phyloP scores from a whole-genome alignment of 306 rosid genomes.

The Dalbergia oliveri region DNA sequence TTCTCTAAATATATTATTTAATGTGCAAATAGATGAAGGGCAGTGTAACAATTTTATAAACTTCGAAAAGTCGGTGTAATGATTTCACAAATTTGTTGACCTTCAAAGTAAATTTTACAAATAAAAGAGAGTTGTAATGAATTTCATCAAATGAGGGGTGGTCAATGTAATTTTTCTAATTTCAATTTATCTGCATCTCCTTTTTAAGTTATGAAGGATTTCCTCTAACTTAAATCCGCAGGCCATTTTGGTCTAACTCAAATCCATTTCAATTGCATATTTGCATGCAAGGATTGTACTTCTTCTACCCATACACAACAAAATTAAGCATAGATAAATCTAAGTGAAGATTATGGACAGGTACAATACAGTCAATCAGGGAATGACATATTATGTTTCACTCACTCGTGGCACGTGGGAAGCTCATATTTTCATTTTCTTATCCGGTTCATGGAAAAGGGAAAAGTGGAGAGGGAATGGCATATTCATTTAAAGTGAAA shows the following conservation, averaged over 20 bases:
- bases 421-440: slow-evolving; percentile 27
- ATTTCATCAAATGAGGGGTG: too few species aligned
- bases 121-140: too few species aligned
- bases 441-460: slow-evolving; percentile 17
- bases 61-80: too few species aligned
- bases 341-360: neutral
- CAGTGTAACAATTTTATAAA: too few species aligned
- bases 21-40: too few species aligned
- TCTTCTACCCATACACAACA: neutral
- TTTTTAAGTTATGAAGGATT: slow-evolving; percentile 13
- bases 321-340: neutral
- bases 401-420: neutral
- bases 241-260: neutral
- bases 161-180: too few species aligned
- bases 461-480: slow-evolving; percentile 22
- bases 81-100: too few species aligned
- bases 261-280: neutral
- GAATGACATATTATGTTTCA: neutral
- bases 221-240: neutral
- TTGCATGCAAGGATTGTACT: neutral
- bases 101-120: too few species aligned
- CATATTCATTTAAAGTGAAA: neutral
- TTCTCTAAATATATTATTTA: too few species aligned
- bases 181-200: slow-evolving; percentile 29
- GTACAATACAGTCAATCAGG: neutral